Evolutionary conservation across 345 rosid genomes (phyloP), one percentile per base, ranked within the genome.

Genomic region (Pistacia vera): DNA sequence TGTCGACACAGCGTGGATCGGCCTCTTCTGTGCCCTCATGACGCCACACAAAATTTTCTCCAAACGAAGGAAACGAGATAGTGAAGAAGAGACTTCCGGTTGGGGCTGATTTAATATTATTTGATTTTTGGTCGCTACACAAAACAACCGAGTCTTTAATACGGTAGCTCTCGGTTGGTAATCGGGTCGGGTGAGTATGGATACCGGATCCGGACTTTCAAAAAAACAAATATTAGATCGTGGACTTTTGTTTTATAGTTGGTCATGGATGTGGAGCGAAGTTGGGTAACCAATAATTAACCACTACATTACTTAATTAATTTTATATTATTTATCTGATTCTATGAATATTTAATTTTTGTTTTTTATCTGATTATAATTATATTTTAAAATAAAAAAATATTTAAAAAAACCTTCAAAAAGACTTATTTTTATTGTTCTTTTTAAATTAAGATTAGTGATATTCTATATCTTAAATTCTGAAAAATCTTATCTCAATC

Each of bases 1-100:
- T 82, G 91, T 85, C 76, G 90, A 82, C 58, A 90, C 86, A 61
- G 83, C 90, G 83, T 86, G 90, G 88, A 97, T 91, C 90, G 95
- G 88, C 77, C 80, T 85, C 80, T 28, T 85, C 71, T 74, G 86
- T 54, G 83, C 70, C 79, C 89, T 92, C 99, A 96, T 96, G 46
- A 77, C 67, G 20, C 6, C 46, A 7, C 46, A 41, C 41, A 38
- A 38, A 38, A 41, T 6, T 7, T 6, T 41, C 46, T 41, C 59
- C 17, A 63, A 78, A 72, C n/a, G 75, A 57, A 65, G 67, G 77
- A 51, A 71, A 65, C 8, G 16, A 14, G 13, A 8, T 16, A n/a
- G 72, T 4, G 11, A 36, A 77, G 62, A 41, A 48, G 33, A 75
- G 58, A 25, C 58, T 61, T 62, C 49, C 52, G n/a, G 74, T 55